Evolutionary conservation across 257 asterid species (phyloP).

Genomic region (Ilex aquifolium): DNA sequence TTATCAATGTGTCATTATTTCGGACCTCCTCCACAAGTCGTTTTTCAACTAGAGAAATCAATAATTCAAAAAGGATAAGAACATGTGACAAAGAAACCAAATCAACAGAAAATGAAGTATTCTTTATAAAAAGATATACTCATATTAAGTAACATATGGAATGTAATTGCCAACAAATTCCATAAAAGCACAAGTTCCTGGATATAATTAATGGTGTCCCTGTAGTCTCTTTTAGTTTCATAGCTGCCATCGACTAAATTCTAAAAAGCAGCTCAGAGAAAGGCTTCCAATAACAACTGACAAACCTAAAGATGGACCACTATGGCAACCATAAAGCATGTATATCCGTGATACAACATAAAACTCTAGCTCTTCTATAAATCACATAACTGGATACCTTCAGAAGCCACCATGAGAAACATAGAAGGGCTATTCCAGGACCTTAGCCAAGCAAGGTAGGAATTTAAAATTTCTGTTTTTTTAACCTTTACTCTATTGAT

Average conservation of each 20-base stretch:
- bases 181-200: not conserved
- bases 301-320: too few species aligned
- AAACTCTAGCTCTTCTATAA: too few species aligned
- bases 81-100: not conserved
- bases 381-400: too few species aligned
- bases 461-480: too few species aligned
- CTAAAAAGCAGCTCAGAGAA: not conserved
- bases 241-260: not conserved
- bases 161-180: not conserved
- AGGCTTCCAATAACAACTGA: too few species aligned
- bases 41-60: constrained; percentile 51
- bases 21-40: constrained; percentile 79
- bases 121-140: not conserved
- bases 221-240: not conserved
- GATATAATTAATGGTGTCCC: not conserved
- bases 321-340: too few species aligned
- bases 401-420: too few species aligned
- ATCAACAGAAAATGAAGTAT: not conserved
- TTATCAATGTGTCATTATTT: constrained; percentile 65
- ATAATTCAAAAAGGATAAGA: not conserved
- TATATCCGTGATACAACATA: too few species aligned
- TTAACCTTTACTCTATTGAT: too few species aligned
- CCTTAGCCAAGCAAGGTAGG: too few species aligned
- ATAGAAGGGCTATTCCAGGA: too few species aligned
- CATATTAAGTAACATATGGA: not conserved